These are phyloP conservation scores for California macrophylla DNA, from an alignment of 441 rosid genomes.

Conservation along the genomic window DNA sequence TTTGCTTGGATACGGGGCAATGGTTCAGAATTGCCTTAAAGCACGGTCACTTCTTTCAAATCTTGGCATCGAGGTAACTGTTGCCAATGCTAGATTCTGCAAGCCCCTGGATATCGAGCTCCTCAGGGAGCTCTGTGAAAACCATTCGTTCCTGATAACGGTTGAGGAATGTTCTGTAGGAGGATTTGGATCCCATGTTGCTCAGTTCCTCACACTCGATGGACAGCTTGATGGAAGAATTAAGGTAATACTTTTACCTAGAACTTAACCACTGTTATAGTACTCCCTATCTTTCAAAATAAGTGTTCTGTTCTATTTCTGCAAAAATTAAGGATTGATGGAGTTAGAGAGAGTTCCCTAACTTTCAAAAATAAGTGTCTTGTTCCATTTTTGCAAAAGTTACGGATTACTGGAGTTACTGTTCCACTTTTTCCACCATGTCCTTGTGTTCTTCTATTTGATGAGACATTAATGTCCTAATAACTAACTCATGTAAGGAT, in stretches of 20 bases:
- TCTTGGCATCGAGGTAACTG: slow-evolving; percentile 70
- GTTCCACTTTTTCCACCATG: too few species aligned
- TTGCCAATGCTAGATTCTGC: slow-evolving; percentile 92
- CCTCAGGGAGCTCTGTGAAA: slow-evolving; percentile 53
- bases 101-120: slow-evolving; percentile 81
- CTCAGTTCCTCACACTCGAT: slow-evolving; percentile 74
- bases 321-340: not conserved
- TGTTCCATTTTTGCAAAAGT: too few species aligned
- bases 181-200: slow-evolving; percentile 86
- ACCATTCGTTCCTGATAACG: slow-evolving; percentile 59
- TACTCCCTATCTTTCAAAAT: too few species aligned
- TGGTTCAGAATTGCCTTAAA: slow-evolving; percentile 85
- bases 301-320: not conserved
- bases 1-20: slow-evolving; percentile 78
- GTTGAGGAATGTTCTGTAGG: slow-evolving; percentile 90
- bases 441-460: too few species aligned
- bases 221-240: slow-evolving; percentile 71
- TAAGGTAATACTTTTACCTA: slow-evolving; percentile 52
- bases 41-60: slow-evolving; percentile 68
- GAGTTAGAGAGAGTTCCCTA: too few species aligned
- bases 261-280: not conserved
- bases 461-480: too few species aligned
- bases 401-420: too few species aligned
- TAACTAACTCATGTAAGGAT: too few species aligned
- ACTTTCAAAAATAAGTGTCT: too few species aligned